Evolutionary conservation across 2,329 filamentous ascomycete species (phyloP).

Genomic region (Dissoconium aciculare): DNA sequence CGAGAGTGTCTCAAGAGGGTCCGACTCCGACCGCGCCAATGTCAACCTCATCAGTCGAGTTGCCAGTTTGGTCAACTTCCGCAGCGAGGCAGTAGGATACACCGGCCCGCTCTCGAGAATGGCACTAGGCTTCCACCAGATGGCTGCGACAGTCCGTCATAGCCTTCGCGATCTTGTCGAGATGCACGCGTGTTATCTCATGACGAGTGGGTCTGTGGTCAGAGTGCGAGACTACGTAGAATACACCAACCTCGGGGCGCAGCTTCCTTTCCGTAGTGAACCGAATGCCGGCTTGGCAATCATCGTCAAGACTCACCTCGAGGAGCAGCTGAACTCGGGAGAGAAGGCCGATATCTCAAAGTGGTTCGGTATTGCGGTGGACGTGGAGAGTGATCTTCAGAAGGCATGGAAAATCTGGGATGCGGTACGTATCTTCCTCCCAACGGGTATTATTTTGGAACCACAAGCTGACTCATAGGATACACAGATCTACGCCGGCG

Average conservation of each 20-base stretch:
- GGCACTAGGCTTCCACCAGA: constrained; percentile 69
- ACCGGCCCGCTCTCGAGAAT: constrained; percentile 88
- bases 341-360: constrained; percentile 38
- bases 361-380: constrained; percentile 46
- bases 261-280: constrained; percentile 51
- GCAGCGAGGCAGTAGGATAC: constrained; percentile 76
- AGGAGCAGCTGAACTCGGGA: not conserved
- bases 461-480: no score
- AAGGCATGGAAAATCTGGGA: constrained; percentile 50
- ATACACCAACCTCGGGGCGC: constrained; percentile 51
- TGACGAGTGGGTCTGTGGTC: constrained; percentile 65
- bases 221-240: constrained; percentile 38
- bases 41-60: constrained; percentile 75
- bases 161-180: constrained; percentile 73
- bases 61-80: constrained; percentile 66
- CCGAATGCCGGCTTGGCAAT: constrained; percentile 65
- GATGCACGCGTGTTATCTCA: constrained; percentile 62
- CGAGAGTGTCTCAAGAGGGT: constrained; percentile 44
- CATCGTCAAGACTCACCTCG: constrained; percentile 39
- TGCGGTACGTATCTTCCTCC: constrained; percentile 45
- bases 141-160: constrained; percentile 65
- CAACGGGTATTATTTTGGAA: no score
- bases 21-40: constrained; percentile 55
- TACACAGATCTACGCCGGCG: constrained; percentile 43
- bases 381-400: constrained; percentile 43